A percentile compares a stretch with the other conserved stretches of the same genome.
phyloP scores from a whole-genome alignment of 306 rosid genomes.

The Ammopiptanthus mongolicus region DNA sequence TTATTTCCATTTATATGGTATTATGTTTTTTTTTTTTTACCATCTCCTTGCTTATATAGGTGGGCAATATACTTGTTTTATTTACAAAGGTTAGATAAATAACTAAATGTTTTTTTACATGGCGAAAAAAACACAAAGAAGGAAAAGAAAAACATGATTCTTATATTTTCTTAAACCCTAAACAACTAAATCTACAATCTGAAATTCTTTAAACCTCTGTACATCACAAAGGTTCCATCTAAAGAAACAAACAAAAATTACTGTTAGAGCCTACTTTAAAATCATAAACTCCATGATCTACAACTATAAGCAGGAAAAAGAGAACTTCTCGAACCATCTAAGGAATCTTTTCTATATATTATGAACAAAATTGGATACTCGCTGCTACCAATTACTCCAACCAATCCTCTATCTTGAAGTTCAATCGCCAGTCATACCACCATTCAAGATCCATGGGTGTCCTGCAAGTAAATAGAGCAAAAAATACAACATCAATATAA shows the following conservation, averaged over 20 bases:
- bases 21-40: no score
- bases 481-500: neutral
- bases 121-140: neutral
- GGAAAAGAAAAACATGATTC: conserved; percentile 21
- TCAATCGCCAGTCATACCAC: conserved; percentile 36
- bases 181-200: conserved; percentile 24
- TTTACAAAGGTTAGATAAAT: neutral
- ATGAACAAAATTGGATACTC: neutral
- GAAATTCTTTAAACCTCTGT: neutral
- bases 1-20: no score
- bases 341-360: neutral
- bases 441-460: conserved; percentile 78
- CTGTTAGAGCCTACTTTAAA: conserved; percentile 7
- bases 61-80: no score
- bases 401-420: neutral
- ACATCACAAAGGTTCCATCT: neutral
- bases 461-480: conserved; percentile 28
- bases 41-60: no score
- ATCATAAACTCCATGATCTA: neutral
- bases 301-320: neutral
- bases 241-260: neutral
- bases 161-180: neutral
- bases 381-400: neutral
- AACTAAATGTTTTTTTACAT: neutral
- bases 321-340: neutral